phyloP scores from a whole-genome alignment of 495 filamentous ascomycete genomes.

The Neurospora cerealis region DNA sequence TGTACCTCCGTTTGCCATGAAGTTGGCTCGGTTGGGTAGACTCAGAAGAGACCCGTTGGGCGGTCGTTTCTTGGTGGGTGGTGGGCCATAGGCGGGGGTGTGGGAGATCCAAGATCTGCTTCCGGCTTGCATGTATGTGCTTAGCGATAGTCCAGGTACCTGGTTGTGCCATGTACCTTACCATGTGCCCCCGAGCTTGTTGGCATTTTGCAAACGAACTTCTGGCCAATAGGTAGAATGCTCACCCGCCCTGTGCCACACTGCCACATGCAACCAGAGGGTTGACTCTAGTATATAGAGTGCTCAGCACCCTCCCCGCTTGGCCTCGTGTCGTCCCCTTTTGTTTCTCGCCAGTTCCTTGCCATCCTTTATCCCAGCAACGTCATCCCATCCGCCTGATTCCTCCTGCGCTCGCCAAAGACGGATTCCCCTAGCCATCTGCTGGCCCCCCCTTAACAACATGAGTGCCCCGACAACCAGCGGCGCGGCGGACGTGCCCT shows the following conservation, averaged over 20 bases:
- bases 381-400: background rate
- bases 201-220: background rate
- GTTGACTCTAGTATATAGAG: background rate
- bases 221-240: background rate
- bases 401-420: background rate
- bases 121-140: background rate
- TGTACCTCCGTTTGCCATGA: conserved; percentile 21
- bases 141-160: too few relatives aligned
- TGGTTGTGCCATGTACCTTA: background rate
- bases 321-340: background rate
- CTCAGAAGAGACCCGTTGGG: background rate
- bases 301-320: background rate
- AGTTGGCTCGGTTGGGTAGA: background rate
- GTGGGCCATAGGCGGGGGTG: too few relatives aligned
- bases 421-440: background rate
- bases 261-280: background rate
- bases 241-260: background rate
- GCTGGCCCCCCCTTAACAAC: background rate
- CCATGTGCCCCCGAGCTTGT: background rate
- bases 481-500: background rate
- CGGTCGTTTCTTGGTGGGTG: background rate
- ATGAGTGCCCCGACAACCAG: background rate
- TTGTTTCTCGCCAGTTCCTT: background rate
- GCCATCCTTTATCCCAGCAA: background rate
- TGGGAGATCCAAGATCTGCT: background rate